A percentile compares a stretch with the other conserved stretches of the same genome.
phyloP scores from a whole-genome alignment of 345 rosid genomes.

The Erodium maritimum region DNA sequence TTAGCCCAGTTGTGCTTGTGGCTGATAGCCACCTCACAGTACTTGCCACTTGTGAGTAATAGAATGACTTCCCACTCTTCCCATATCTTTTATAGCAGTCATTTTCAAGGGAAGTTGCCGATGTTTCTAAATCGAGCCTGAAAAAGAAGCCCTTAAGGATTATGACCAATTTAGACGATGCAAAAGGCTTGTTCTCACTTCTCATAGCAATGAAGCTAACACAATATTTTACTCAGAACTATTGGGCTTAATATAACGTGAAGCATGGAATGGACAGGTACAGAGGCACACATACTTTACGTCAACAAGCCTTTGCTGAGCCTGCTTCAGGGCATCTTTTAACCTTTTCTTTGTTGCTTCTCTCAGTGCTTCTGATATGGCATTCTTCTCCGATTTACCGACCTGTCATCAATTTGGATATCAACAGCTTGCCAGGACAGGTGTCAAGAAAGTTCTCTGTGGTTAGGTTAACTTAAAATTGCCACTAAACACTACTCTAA shows the following conservation, averaged over 20 bases:
- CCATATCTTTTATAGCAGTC: constrained; percentile 74
- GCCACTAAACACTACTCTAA: too few relatives aligned
- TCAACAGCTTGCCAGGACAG: not conserved
- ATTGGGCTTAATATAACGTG: not conserved
- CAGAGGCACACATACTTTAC: constrained; percentile 18
- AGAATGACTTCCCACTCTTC: constrained; percentile 75
- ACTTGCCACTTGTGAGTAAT: constrained; percentile 73
- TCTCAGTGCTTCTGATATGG: constrained; percentile 47
- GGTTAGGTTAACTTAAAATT: too few relatives aligned
- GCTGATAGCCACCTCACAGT: constrained; percentile 70
- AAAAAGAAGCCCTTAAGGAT: constrained; percentile 9
- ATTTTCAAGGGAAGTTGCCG: constrained; percentile 54
- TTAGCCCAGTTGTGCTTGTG: constrained; percentile 29
- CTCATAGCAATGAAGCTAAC: not conserved
- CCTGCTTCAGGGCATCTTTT: constrained; percentile 37
- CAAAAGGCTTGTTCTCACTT: not conserved
- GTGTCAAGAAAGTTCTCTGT: too few relatives aligned
- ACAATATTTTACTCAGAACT: not conserved
- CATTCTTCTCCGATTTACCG: constrained; percentile 51
- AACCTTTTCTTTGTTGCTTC: constrained; percentile 68
- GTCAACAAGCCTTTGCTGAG: constrained; percentile 39
- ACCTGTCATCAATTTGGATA: constrained; percentile 24
- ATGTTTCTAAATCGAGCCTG: constrained; percentile 45
- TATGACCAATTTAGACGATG: too few relatives aligned
- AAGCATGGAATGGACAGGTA: not conserved